Percentiles rank a stretch among this genome's conserved stretches.
phyloP scores from a whole-genome alignment of 805 yeast genomes.

The Wickerhamiella brachini region DNA sequence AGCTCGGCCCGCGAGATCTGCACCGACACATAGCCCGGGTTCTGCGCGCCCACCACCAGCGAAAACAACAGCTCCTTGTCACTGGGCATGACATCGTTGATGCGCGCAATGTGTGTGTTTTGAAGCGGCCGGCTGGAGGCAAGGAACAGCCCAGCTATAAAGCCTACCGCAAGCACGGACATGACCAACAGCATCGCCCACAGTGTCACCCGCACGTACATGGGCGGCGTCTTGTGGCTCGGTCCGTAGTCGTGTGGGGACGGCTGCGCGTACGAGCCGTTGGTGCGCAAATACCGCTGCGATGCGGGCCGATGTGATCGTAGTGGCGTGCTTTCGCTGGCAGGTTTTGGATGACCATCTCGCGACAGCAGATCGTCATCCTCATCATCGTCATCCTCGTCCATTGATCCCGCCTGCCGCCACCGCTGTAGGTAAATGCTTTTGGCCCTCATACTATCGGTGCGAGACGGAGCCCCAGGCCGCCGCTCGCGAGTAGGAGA shows the following conservation, averaged over 20 bases:
- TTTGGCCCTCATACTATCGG: conserved; percentile 17
- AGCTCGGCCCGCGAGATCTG: conserved; percentile 51
- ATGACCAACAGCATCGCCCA: conserved; percentile 22
- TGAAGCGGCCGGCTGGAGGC: conserved; percentile 79
- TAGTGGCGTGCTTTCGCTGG: conserved; percentile 25
- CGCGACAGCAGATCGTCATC: conserved; percentile 36
- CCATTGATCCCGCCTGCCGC: conserved; percentile 8
- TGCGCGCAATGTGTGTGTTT: conserved; percentile 43
- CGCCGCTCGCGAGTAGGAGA: neutral
- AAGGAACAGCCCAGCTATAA: conserved; percentile 66
- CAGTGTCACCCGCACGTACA: conserved; percentile 20
- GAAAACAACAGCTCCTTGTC: conserved; percentile 77
- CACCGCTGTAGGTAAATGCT: conserved; percentile 17
- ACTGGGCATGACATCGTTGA: conserved; percentile 62
- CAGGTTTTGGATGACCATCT: conserved; percentile 23
- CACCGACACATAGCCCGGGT: conserved; percentile 74
- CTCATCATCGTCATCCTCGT: conserved; percentile 30
- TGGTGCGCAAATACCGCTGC: conserved; percentile 1
- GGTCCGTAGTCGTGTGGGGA: conserved; percentile 32
- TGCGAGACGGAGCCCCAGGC: conserved; percentile 5
- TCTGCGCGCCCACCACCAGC: conserved; percentile 61
- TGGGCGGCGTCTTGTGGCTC: conserved; percentile 3
- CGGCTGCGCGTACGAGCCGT: neutral
- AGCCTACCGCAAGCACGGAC: conserved; percentile 37
- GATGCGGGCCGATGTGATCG: conserved; percentile 3